These are phyloP conservation scores for Beauveria brongniartii DNA, from an alignment of 2,329 filamentous ascomycete species.

Conservation along the genomic window DNA sequence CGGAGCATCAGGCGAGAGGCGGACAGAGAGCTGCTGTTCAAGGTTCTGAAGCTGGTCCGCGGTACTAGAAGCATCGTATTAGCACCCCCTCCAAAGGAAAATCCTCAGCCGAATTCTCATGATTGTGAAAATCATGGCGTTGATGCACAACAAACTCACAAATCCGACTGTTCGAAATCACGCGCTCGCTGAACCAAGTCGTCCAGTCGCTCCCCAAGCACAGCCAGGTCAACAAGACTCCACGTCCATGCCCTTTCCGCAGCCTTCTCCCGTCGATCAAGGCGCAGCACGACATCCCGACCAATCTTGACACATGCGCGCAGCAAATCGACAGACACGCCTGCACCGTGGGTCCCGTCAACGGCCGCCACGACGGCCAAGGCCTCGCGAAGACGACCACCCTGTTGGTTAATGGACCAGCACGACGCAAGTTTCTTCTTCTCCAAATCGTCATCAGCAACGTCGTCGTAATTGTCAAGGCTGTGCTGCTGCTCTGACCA, in stretches of 20 bases:
- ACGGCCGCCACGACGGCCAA: background rate
- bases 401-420: background rate
- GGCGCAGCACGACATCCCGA: constrained; percentile 18
- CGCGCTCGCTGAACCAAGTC: background rate
- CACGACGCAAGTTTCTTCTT: background rate
- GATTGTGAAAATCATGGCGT: background rate
- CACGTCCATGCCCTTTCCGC: background rate
- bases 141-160: background rate
- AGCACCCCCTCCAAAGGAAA: background rate
- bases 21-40: background rate
- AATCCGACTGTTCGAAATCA: background rate
- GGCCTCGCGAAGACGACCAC: background rate
- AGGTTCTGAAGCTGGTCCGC: background rate
- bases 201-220: constrained; percentile 1
- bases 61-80: background rate
- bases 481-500: constrained; percentile 1
- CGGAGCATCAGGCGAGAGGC: background rate
- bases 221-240: background rate
- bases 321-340: constrained; percentile 9
- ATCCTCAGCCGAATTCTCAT: background rate
- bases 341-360: background rate
- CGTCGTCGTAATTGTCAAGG: background rate
- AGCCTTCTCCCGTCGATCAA: constrained; percentile 6
- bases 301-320: constrained; percentile 19
- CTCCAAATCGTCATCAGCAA: background rate